phyloP scores from a whole-genome alignment of 164 flowering plant species.

The Warburgia ugandensis region DNA sequence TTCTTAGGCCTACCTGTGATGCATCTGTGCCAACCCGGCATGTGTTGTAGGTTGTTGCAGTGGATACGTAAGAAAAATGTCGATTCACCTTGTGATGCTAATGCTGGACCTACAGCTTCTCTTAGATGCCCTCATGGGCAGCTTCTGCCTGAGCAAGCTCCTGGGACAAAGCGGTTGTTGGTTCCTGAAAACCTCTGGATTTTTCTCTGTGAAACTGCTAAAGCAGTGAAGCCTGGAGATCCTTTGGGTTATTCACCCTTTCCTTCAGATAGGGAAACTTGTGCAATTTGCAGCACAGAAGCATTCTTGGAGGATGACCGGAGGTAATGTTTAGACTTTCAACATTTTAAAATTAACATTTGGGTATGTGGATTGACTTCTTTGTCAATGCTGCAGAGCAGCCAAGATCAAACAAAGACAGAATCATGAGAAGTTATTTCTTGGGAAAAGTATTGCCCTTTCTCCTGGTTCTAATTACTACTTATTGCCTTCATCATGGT shows the following conservation, averaged over 20 bases:
- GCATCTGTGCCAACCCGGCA: background rate
- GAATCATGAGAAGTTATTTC: conserved; percentile 77
- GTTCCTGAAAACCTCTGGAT: conserved; percentile 88
- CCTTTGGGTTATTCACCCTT: conserved; percentile 50
- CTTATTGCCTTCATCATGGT: conserved; percentile 83
- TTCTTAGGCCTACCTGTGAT: background rate
- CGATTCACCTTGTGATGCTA: conserved; percentile 85
- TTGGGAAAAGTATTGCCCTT: conserved; percentile 55
- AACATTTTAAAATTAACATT: conserved; percentile 3
- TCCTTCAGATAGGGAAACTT: conserved; percentile 48
- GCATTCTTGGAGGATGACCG: conserved; percentile 60
- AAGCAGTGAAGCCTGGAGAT: conserved; percentile 60
- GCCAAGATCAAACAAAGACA: conserved; percentile 73
- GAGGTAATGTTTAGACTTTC: conserved; percentile 39
- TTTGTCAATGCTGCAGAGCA: conserved; percentile 45
- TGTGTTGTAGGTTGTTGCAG: conserved; percentile 64
- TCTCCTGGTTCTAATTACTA: conserved; percentile 52
- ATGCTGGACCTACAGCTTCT: conserved; percentile 79
- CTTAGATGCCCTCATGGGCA: conserved; percentile 81
- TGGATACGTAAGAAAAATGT: conserved; percentile 76
- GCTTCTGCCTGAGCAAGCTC: conserved; percentile 75
- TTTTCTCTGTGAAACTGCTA: conserved; percentile 61
- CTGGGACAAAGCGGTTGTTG: conserved; percentile 76
- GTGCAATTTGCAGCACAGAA: conserved; percentile 54
- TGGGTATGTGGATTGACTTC: conserved; percentile 17